Evolutionary conservation across 2,329 filamentous ascomycete species (phyloP), one percentile per base, ranked within the genome.

Genomic region (Hirsutella rhossiliensis): DNA sequence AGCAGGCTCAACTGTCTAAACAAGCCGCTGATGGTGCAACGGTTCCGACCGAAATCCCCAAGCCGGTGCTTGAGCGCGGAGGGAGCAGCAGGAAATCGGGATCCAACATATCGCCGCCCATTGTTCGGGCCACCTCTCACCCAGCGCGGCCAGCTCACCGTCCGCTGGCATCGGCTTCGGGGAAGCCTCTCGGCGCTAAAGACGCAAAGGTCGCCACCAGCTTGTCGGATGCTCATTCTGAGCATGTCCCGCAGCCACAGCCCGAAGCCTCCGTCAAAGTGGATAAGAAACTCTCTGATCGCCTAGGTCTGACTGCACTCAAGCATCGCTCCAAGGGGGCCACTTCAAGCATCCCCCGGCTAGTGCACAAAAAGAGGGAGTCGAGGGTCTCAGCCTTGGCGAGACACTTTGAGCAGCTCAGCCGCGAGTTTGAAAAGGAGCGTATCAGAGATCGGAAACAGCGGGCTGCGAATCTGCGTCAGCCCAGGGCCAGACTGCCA

Each of bases 391-490:
- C 88, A 9, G 88, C 82, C n/a, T 72, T 98, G 41, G 87, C 92
- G 17, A 87, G 87, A 53, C 92, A 97, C 60, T 97, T 98, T 58
- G 94, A 98, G 62, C 89, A 97, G 61, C 72, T 98, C 45, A 96
- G 88, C 54, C 82, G 89, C 20, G 94, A 98, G 57, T 98, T 98
- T 52, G 88, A 96, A 58, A 94, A 90, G 55, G 90, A 98, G 63
- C 78, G 92, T 38, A 77, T 94, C 52, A 82, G 85, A 41, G 90
- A 97, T 60, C 79, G 86, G 51, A 83, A 82, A 54, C 84, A 88
- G 59, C 73, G 87, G 47, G 85, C 87, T 23, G 84, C 86, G 39
- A 87, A 82, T 56, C 80, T 84, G 57, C 69, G 73, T 38, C 72
- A 76, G 59, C 86, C 87, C 13, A 78, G 89, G 48, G 87, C 87